Base-by-base conservation (phyloP, 208 protist genomes). In the Acanthamoeba sp. region DNA sequence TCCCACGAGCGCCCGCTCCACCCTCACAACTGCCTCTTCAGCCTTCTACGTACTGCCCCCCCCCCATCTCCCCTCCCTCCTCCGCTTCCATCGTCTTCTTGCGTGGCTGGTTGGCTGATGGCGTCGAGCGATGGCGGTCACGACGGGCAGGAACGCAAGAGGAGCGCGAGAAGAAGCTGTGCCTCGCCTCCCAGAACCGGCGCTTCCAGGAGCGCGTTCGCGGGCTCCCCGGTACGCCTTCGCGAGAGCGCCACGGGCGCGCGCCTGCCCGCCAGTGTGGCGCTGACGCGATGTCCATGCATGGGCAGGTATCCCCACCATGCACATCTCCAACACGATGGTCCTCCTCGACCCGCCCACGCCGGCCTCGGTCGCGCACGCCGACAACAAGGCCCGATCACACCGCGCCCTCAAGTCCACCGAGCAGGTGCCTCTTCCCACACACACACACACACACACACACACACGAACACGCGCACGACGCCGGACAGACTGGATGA, bases 291-390 rank as follows among this genome's bases (percentile, higher is more conserved):
- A 57, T 12, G 22, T 22, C 55, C 16, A 62, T 22, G 22, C 55
- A 22, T 62, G 55, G 34, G 34, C 16, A 89, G 82, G 82, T 5
- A 38, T 89, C 14, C 82, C 82, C 32, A 64, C 64, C 4, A 2
- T 89, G n/a, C 52, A 89, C 82, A 89, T 89, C 40, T 66, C 69
- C 48, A 89, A 89, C 82, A 89, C 20, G 14, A 89, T 89, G 82
- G 32, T 89, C 48, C 52, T 57, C 1, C 82, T 89, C n/a, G 82
- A 89, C 27, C 40, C 82, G n/a, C 82, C 82, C 52, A 50, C 82
- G 24, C 40, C 50, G 32, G 52, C 82, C 40, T 89, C 82, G 7
- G 14, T 14, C 27, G 64, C 2, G 82, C 48, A 55, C 24, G 82
- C 82, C 24, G 29, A 89, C 24, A 50, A 4, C 24, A 82, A 82